A percentile compares a stretch with the other conserved stretches of the same genome.
phyloP scores from a whole-genome alignment of 2,329 filamentous ascomycete species.

The Nigrospora sphaerica region DNA sequence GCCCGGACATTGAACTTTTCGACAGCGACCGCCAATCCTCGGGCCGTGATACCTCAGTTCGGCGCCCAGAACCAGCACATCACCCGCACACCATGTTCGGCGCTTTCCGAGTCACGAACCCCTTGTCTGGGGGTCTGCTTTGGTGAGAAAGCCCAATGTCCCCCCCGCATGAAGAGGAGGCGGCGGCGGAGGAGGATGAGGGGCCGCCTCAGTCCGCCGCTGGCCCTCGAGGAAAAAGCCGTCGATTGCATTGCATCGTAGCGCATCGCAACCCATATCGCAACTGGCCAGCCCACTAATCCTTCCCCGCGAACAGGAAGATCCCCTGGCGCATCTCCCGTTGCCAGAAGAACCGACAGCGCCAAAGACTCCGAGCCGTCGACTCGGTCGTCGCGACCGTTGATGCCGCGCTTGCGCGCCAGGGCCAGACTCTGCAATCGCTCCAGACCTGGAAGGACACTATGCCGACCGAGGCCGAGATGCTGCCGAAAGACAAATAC shows the following conservation, averaged over 20 bases:
- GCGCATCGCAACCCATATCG: neutral
- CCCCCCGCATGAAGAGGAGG: too few relatives aligned
- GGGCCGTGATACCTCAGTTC: neutral
- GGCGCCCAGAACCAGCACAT: slow-evolving; percentile 3
- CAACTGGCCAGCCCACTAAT: neutral
- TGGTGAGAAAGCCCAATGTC: slow-evolving; percentile 43
- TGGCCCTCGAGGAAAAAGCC: too few relatives aligned
- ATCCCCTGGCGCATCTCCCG: slow-evolving; percentile 91
- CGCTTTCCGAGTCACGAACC: slow-evolving; percentile 70
- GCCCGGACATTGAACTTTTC: neutral
- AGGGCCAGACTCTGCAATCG: slow-evolving; percentile 65
- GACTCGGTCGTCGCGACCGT: slow-evolving; percentile 82
- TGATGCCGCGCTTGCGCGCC: slow-evolving; percentile 67
- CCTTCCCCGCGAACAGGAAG: slow-evolving; percentile 54
- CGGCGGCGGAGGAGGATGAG: too few relatives aligned
- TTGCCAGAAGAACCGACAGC: slow-evolving; percentile 84
- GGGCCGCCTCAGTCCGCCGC: too few relatives aligned
- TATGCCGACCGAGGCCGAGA: slow-evolving; percentile 94
- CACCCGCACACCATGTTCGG: slow-evolving; percentile 62
- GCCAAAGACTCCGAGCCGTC: slow-evolving; percentile 74
- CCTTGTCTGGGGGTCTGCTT: slow-evolving; percentile 72
- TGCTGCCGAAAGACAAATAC: slow-evolving; percentile 96
- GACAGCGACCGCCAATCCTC: neutral
- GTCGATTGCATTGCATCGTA: too few relatives aligned
- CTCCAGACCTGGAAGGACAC: slow-evolving; percentile 88